Conservation (phyloP, 352 stramenopile genomes). For the Globisporangium acanthophoron region DNA sequence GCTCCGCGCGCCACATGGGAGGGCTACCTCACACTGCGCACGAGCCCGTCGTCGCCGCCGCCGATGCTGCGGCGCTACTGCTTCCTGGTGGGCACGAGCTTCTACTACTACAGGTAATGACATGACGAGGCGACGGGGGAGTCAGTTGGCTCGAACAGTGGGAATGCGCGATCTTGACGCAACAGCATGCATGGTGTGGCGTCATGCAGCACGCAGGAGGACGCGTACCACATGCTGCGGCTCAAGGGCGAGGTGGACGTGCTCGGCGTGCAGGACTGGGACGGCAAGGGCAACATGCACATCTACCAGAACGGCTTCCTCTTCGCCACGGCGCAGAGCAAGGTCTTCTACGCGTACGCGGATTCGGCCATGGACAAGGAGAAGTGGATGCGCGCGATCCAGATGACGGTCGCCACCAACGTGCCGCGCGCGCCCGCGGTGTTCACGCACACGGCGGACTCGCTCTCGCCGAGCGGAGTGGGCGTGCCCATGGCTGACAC, state of each 20-base stretch:
- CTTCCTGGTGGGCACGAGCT: conserved; percentile 84
- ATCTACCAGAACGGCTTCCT: conserved; percentile 89
- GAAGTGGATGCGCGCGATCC: conserved; percentile 86
- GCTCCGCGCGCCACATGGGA: conserved; percentile 76
- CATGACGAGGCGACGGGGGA: not conserved
- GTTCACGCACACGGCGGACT: conserved; percentile 44
- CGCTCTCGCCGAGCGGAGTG: conserved; percentile 50
- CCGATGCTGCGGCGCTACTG: conserved; percentile 85
- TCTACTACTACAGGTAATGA: conserved; percentile 73
- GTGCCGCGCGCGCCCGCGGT: conserved; percentile 50
- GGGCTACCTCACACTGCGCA: conserved; percentile 83
- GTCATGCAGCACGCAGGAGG: conserved; percentile 70
- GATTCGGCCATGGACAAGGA: conserved; percentile 88
- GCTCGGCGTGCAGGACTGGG: conserved; percentile 87
- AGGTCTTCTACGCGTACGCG: conserved; percentile 87
- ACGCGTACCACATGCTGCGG: conserved; percentile 86
- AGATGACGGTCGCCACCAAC: conserved; percentile 81
- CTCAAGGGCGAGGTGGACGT: conserved; percentile 86
- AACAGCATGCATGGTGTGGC: not conserved
- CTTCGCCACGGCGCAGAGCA: conserved; percentile 84
- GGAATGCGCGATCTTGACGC: not conserved
- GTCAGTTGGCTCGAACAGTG: too few relatives aligned
- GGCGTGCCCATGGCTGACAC: conserved; percentile 42
- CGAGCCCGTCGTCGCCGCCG: conserved; percentile 79
- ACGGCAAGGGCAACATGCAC: conserved; percentile 90